Evolutionary conservation across 148 eudicot genomes (phyloP), one percentile per base, ranked within the genome.

Genomic region (Pharnaceum exiguum): DNA sequence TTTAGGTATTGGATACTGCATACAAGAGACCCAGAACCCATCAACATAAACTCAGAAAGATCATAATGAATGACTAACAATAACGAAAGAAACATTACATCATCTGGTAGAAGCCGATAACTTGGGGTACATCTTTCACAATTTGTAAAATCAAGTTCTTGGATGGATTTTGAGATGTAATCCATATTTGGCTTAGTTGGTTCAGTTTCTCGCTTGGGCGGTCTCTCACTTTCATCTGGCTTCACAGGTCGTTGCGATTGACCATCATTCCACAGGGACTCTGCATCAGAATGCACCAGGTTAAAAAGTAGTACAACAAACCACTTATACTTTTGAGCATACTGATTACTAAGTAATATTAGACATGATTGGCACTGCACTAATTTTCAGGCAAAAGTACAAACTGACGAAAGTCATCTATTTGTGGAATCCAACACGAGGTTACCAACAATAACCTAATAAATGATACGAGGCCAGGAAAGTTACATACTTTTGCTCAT

Each of bases 41-140:
- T 50, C 32, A 60, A 58, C 43, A 29, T 21, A 62, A 55, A 42
- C 17, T 28, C 44, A 43, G 18, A 26, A 24, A 29, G 17, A 66
- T 12, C 22, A 55, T 67, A n/a, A 19, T n/a, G 57, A 61, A 60
- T 70, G 16, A 26, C 24, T 27, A 44, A 36, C 33, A 10, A 30
- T 46, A 8, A 51, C 45, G 21, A 31, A 29, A 29, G 23, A 26
- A 38, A 26, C 43, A 77, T 27, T 76, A 94, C 99, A 84, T 89
- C 99, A 32, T 75, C 82, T 21, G 99, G 99, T 56, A 94, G 77
- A 63, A 82, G 95, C 36, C 99, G 96, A 52, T 93, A 93, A 71
- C 99, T 93, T 44, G 99, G 96, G 32, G 99, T 73, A 75, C 99
- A 93, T 30, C 86, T 78, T 71, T 85, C 76, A 70, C 96, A 86